Percentiles rank a stretch among this genome's conserved stretches.
These are phyloP conservation scores for Cylindrodendrum hubeiense DNA, from an alignment of 2,329 filamentous ascomycete species.

Conservation along the genomic window DNA sequence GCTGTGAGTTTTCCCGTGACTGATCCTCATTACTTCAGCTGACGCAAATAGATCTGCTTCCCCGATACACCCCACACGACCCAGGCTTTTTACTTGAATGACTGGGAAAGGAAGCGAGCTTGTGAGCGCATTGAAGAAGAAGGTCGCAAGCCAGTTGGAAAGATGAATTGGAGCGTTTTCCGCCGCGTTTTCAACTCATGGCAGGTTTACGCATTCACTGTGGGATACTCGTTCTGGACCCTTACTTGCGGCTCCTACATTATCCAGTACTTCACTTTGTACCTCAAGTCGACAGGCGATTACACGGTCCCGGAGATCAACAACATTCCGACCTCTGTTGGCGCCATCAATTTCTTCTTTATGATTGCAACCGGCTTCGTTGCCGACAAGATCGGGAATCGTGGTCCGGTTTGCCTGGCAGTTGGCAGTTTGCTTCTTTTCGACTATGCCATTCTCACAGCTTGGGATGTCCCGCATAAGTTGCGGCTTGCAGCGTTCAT, in stretches of 20 bases:
- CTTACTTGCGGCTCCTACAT: conserved; percentile 53
- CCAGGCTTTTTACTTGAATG: conserved; percentile 56
- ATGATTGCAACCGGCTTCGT: conserved; percentile 53
- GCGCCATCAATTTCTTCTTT: conserved; percentile 57
- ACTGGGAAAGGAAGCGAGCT: conserved; percentile 73
- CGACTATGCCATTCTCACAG: conserved; percentile 52
- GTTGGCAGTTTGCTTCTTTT: conserved; percentile 50
- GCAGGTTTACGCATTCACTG: conserved; percentile 58
- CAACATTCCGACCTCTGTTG: conserved; percentile 58
- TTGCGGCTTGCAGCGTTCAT: conserved; percentile 56
- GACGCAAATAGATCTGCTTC: conserved; percentile 50
- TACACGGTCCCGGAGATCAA: conserved; percentile 57
- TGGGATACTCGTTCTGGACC: conserved; percentile 54
- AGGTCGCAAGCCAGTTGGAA: conserved; percentile 52
- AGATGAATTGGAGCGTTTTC: conserved; percentile 51
- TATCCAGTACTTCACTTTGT: conserved; percentile 56
- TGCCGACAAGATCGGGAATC: conserved; percentile 52
- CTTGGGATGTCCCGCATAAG: conserved; percentile 52
- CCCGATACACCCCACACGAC: conserved; percentile 59
- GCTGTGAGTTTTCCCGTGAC: conserved; percentile 23
- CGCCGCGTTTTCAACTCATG: conserved; percentile 54
- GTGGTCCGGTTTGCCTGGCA: conserved; percentile 52
- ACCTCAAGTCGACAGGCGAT: conserved; percentile 51
- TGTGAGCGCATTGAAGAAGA: conserved; percentile 75
- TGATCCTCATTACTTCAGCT: neutral